Conservation (phyloP, 2,329 filamentous ascomycete species). For the Monilinia laxa region DNA sequence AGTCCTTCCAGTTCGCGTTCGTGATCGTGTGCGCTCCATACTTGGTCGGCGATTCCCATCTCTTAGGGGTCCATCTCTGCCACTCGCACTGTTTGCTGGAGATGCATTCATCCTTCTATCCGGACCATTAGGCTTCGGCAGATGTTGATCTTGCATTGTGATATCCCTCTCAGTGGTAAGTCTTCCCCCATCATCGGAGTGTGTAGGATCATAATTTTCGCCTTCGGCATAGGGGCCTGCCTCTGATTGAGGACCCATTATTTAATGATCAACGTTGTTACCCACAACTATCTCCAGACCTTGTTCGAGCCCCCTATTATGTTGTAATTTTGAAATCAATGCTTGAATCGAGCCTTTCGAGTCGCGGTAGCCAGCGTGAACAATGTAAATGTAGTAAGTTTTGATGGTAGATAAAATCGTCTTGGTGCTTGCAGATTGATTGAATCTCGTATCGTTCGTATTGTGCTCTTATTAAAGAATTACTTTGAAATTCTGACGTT, state of each 20-base stretch:
- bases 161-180: slow-evolving; percentile 34
- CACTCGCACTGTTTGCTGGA: slow-evolving; percentile 35
- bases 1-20: slow-evolving; percentile 53
- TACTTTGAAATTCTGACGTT: slow-evolving; percentile 30
- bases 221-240: slow-evolving; percentile 40
- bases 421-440: slow-evolving; percentile 16
- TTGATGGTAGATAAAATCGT: slow-evolving; percentile 18
- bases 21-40: slow-evolving; percentile 58
- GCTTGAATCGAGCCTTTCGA: slow-evolving; percentile 23
- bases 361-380: slow-evolving; percentile 31
- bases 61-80: slow-evolving; percentile 33
- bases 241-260: slow-evolving; percentile 43
- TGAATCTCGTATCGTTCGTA: slow-evolving; percentile 23
- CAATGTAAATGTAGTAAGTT: slow-evolving; percentile 16
- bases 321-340: slow-evolving; percentile 1
- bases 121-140: slow-evolving; percentile 36
- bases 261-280: slow-evolving; percentile 26
- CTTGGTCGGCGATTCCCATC: slow-evolving; percentile 41
- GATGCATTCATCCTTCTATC: slow-evolving; percentile 37
- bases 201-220: slow-evolving; percentile 31
- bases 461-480: slow-evolving; percentile 21
- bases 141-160: slow-evolving; percentile 28
- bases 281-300: slow-evolving; percentile 22
- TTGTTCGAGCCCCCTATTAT: slow-evolving; percentile 28
- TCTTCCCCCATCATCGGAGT: slow-evolving; percentile 29